Base-by-base conservation (phyloP, 306 rosid species). In the Luffa aegyptiaca region DNA sequence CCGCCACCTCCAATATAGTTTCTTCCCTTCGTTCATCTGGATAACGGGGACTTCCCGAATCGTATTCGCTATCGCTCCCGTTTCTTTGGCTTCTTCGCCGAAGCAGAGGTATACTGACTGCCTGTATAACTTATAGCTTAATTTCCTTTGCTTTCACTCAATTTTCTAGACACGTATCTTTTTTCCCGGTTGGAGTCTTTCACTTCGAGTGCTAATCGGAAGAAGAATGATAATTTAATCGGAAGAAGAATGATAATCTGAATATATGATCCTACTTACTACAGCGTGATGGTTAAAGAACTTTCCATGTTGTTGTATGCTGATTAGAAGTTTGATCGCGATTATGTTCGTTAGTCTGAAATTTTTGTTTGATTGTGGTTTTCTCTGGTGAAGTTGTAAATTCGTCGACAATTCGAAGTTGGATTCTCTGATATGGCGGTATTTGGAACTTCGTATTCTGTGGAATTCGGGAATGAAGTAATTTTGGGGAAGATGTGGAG, bases 401-500 rank as follows among this genome's bases (percentile, higher is more conserved):
- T 86, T 84, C 1, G 89, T 88, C 86, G 84, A 90, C 64, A 80
- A 80, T 72, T 83, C 81, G 65, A 35, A 42, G 85, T 76, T 63
- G 58, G 48, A 76, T 76, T 49, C 69, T 66, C 78, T 18, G 61
- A 10, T 70, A 94, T 90, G 96, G 92, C 88, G 20, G 86, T 85
- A 51, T 84, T 90, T 58, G 83, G 90, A 74, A 65, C 82, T 18
- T 86, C 87, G 4, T 80, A 56, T 78, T 83, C 71, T 81, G 84
- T 81, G n/a, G 77, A 53, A 46, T 76, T 76, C 48, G 75, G 88
- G 76, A 90, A 83, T 57, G 88, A 86, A 80, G 83, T 66, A 51
- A 65, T 70, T 85, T 81, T 83, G 79, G 77, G 84, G 88, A 86
- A 84, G 81, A 80, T 80, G 53, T 77, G 81, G 79, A 79, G 84